phyloP scores from a whole-genome alignment of 75 land plant species.

The Selaginella moellendorffii region DNA sequence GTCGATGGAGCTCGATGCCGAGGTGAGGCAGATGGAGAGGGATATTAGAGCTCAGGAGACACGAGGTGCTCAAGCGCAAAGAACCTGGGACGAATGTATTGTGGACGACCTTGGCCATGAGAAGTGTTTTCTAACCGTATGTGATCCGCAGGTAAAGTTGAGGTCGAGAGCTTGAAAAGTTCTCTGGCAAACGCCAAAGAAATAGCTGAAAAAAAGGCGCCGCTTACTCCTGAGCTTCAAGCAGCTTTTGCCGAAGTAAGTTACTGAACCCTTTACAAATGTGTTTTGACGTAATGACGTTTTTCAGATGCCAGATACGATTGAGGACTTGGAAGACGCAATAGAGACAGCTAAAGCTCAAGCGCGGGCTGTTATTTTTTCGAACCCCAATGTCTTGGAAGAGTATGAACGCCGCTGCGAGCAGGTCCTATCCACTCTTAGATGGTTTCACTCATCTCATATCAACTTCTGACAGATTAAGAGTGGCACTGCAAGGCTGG shows the following conservation, averaged over 20 bases:
- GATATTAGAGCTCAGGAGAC: constrained; percentile 40
- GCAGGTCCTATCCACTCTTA: constrained; percentile 19
- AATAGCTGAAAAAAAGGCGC: constrained; percentile 63
- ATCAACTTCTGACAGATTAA: constrained; percentile 14
- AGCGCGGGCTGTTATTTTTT: constrained; percentile 75
- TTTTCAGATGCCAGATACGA: constrained; percentile 78
- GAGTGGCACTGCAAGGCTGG: constrained; percentile 13
- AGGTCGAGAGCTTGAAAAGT: constrained; percentile 27
- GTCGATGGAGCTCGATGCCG: constrained; percentile 50
- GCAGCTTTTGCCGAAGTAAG: constrained; percentile 55
- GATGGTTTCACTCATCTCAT: neutral
- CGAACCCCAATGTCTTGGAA: constrained; percentile 61
- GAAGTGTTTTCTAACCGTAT: too few relatives aligned
- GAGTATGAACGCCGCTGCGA: constrained; percentile 68
- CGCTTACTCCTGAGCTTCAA: constrained; percentile 54
- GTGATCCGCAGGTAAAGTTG: constrained; percentile 64
- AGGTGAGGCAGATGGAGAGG: constrained; percentile 65
- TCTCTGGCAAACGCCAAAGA: constrained; percentile 40
- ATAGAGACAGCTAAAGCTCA: constrained; percentile 59
- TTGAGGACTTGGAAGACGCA: constrained; percentile 87
- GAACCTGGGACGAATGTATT: constrained; percentile 50
- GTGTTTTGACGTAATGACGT: too few relatives aligned
- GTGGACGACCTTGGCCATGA: constrained; percentile 1
- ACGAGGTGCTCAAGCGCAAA: constrained; percentile 36
- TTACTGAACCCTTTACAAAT: neutral